Percentiles rank a stretch among this genome's conserved stretches.
These are phyloP conservation scores for Xylaria sp. DNA, from an alignment of 2,329 filamentous ascomycete species.

Conservation along the genomic window DNA sequence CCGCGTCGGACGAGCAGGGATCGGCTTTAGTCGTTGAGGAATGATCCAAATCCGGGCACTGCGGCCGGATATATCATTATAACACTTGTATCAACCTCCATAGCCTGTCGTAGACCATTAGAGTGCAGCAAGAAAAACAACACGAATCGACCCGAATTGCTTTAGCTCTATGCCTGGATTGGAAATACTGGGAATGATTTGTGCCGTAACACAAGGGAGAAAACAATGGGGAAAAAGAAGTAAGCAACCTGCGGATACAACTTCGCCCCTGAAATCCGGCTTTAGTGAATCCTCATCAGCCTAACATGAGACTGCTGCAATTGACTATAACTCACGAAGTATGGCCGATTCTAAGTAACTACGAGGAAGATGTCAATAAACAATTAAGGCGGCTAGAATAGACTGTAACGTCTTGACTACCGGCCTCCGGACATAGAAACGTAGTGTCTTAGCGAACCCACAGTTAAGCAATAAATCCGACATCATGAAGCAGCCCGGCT, in stretches of 20 bases:
- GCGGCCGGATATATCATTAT: background rate
- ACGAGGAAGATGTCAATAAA: background rate
- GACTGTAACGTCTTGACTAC: background rate
- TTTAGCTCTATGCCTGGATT: background rate
- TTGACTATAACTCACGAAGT: background rate
- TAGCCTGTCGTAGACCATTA: background rate
- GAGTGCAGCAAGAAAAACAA: too few relatives aligned
- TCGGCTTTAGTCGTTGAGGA: background rate
- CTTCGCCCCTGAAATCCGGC: too few relatives aligned
- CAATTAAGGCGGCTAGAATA: background rate
- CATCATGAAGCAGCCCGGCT: background rate
- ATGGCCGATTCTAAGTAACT: background rate
- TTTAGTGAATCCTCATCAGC: background rate
- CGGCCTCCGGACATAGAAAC: background rate
- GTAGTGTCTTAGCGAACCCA: background rate
- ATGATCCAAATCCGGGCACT: constrained; percentile 11
- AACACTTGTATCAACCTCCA: background rate
- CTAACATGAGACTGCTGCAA: background rate
- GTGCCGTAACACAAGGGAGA: background rate
- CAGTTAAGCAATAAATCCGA: constrained; percentile 1
- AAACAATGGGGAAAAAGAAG: background rate
- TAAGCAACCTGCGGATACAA: background rate
- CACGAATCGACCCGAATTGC: background rate
- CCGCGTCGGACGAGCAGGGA: background rate
- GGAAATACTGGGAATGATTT: background rate